These are phyloP conservation scores for Astragalus glycyphyllos DNA, from an alignment of 306 rosid genomes.

Conservation along the genomic window DNA sequence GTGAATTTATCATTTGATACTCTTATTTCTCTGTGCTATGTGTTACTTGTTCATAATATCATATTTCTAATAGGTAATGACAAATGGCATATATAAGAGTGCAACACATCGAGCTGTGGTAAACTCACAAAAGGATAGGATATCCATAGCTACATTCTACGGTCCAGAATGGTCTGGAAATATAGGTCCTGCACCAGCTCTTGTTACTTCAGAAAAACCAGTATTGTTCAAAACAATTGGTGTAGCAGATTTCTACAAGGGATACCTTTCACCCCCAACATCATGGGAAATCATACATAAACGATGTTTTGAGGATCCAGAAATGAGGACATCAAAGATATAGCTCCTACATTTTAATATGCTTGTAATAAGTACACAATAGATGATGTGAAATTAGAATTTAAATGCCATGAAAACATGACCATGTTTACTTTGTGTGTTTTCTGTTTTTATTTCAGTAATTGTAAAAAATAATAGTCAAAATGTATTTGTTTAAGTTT, in stretches of 20 bases:
- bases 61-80: slow-evolving; percentile 46
- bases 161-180: slow-evolving; percentile 48
- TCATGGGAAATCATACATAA: slow-evolving; percentile 49
- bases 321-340: slow-evolving; percentile 17
- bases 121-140: slow-evolving; percentile 53
- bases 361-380: no score
- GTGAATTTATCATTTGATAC: not conserved
- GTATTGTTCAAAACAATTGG: slow-evolving; percentile 44
- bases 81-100: slow-evolving; percentile 59
- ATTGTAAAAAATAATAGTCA: no score
- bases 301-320: slow-evolving; percentile 46
- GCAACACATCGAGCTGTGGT: slow-evolving; percentile 53
- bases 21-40: not conserved
- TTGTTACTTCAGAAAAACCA: slow-evolving; percentile 48
- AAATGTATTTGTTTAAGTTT: no score
- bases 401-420: no score
- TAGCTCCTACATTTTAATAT: not conserved
- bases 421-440: no score
- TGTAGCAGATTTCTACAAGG: slow-evolving; percentile 50
- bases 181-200: slow-evolving; percentile 56
- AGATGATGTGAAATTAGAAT: no score
- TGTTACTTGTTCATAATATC: not conserved
- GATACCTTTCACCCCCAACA: slow-evolving; percentile 41
- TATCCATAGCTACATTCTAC: slow-evolving; percentile 56
- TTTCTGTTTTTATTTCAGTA: no score